phyloP scores from a whole-genome alignment of 2,329 filamentous ascomycete species.

The Remersonia thermophila region DNA sequence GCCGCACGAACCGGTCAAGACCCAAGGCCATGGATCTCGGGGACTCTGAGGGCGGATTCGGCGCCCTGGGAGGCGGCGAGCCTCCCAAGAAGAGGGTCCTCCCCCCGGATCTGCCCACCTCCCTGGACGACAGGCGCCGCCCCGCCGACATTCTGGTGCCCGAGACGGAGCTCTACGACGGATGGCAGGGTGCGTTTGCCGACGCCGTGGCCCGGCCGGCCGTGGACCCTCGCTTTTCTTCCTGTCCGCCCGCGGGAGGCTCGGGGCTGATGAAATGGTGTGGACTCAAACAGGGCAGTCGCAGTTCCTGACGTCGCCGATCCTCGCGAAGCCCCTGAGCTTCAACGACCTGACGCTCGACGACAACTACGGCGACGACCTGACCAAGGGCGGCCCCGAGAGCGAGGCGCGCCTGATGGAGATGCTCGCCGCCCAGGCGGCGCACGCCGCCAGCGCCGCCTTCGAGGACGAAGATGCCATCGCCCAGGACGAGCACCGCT shows the following conservation, averaged over 20 bases:
- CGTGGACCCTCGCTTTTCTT: no score
- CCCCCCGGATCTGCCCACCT: slow-evolving; percentile 78
- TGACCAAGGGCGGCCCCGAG: slow-evolving; percentile 47
- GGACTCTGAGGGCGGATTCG: slow-evolving; percentile 26
- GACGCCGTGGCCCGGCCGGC: slow-evolving; percentile 11
- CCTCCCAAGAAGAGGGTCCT: slow-evolving; percentile 39
- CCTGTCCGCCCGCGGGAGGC: background rate
- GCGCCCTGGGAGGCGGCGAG: slow-evolving; percentile 6
- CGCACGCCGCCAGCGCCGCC: slow-evolving; percentile 59
- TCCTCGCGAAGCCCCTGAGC: slow-evolving; percentile 68
- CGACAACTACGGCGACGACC: slow-evolving; percentile 61
- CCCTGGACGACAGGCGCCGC: slow-evolving; percentile 73
- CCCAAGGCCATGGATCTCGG: slow-evolving; percentile 44
- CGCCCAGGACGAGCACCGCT: slow-evolving; percentile 58
- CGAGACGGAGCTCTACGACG: slow-evolving; percentile 97
- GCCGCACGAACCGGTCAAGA: no score
- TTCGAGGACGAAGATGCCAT: slow-evolving; percentile 73
- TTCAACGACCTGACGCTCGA: slow-evolving; percentile 75
- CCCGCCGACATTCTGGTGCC: slow-evolving; percentile 48
- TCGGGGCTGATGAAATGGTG: no score
- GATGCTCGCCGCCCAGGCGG: slow-evolving; percentile 91
- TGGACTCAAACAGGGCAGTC: slow-evolving; percentile 96
- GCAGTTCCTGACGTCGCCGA: slow-evolving; percentile 81
- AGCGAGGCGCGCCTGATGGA: slow-evolving; percentile 84
- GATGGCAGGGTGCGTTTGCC: slow-evolving; percentile 68